Evolutionary conservation across 768 basidiomycete genomes (phyloP), one percentile per base, ranked within the genome.

Genomic region (Tricholoma sp.): DNA sequence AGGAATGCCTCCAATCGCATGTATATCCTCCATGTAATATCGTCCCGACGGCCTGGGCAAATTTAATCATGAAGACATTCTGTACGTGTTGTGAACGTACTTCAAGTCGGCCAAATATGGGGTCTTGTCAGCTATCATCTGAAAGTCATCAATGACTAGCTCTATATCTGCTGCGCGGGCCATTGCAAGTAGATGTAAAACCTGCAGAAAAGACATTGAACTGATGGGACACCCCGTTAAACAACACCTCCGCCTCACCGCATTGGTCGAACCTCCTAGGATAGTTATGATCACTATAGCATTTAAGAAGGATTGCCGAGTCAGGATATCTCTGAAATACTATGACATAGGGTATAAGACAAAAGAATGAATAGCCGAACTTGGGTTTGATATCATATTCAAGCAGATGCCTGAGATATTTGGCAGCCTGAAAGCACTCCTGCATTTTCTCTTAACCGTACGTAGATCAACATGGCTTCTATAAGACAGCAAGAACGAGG

Each of bases 21-120:
- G 92, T 47, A 94, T 78, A 63, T 95, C 92, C 70, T 93, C 88
- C 91, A 94, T 94, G 65, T 87, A 85, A 69, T 91, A 94, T 72
- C 83, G 83, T 24, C 91, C 92, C 6, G 90, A 91, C 13, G 91
- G 90, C 72, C 86, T 87, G 54, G 20, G 52, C 45, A 34, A 56
- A 59, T 18, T 48, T 34, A 34, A 55, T 33, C 6, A 50, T 52
- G 28, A 48, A 53, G 10, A 31, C 6, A 20, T 28, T 11, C 41
- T 1, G 45, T 17, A 37, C 12, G 34, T 42, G 24, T 49, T 56
- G 51, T 42, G 66, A 67, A 73, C 73, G 55, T 66, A 82, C 83
- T 84, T 91, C 58, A 94, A 76, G 65, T 94, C 88, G n/a, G 88
- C 89, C 4, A 94, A 80, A 68, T 85, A 90, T 8, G 92, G 93